phyloP scores from a whole-genome alignment of 345 rosid genomes.

The Populus deltoides region DNA sequence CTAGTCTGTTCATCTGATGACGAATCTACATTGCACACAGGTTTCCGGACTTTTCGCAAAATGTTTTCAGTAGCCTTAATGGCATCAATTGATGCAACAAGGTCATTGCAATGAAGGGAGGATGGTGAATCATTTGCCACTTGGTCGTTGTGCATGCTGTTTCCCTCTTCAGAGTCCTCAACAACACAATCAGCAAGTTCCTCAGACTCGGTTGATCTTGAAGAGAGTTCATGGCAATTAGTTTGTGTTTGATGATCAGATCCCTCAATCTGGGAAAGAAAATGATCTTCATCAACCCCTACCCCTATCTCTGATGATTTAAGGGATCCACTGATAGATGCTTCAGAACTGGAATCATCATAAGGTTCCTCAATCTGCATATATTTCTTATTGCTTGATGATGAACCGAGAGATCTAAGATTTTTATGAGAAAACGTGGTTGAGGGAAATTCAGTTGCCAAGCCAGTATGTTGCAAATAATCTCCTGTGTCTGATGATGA shows the following conservation, averaged over 20 bases:
- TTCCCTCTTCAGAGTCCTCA: constrained; percentile 31
- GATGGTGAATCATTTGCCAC: background rate
- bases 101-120: background rate
- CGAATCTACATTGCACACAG: background rate
- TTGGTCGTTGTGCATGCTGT: background rate
- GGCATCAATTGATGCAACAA: background rate
- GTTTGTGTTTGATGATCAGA: constrained; percentile 1
- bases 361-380: constrained; percentile 26
- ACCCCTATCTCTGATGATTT: constrained; percentile 14
- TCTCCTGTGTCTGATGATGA: constrained; percentile 27
- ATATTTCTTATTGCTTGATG: constrained; percentile 11
- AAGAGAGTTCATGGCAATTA: constrained; percentile 1
- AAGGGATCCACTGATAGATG: constrained; percentile 22
- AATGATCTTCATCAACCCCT: constrained; percentile 15
- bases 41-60: background rate
- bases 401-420: constrained; percentile 3
- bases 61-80: background rate
- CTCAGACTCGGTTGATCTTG: constrained; percentile 6
- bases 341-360: constrained; percentile 19
- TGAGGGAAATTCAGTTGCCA: constrained; percentile 8
- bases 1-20: constrained; percentile 2
- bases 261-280: constrained; percentile 8
- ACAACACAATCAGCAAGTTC: constrained; percentile 14
- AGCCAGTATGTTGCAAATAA: constrained; percentile 1
- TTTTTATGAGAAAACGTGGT: background rate